phyloP scores from a whole-genome alignment of 768 basidiomycete species.

The Dacryopinax primogenitus region DNA sequence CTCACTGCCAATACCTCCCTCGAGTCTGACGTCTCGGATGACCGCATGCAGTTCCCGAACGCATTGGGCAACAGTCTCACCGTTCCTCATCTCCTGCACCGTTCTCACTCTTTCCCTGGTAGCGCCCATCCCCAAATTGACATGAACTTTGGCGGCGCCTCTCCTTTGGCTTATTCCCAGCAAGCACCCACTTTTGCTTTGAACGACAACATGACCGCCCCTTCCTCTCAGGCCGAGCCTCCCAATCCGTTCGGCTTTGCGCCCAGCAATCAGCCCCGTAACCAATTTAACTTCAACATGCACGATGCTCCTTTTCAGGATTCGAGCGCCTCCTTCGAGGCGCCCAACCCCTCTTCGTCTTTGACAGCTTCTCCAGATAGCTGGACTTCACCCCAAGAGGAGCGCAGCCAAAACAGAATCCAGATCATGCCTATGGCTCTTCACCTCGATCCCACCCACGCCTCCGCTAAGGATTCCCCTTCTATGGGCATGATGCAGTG shows the following conservation, averaged over 20 bases:
- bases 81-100: constrained; percentile 3
- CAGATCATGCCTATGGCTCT: constrained; percentile 4
- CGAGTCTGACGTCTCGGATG: constrained; percentile 6
- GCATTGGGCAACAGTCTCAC: constrained; percentile 9
- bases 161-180: constrained; percentile 3
- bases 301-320: not conserved
- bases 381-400: not conserved
- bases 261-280: not conserved
- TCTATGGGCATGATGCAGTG: constrained; percentile 7
- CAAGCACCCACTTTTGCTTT: not conserved
- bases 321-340: not conserved
- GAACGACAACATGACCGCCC: not conserved
- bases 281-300: constrained; percentile 3
- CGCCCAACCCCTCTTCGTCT: not conserved
- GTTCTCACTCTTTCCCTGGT: not conserved
- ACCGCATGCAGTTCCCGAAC: constrained; percentile 5
- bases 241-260: constrained; percentile 6
- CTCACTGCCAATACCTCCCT: constrained; percentile 3
- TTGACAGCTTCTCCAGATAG: constrained; percentile 1
- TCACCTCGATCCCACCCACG: not conserved
- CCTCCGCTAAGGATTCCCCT: not conserved
- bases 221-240: not conserved
- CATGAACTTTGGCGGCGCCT: constrained; percentile 5
- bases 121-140: constrained; percentile 1
- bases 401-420: constrained; percentile 5